phyloP scores from a whole-genome alignment of 139 green algal species.

The Diplosphaera chodatii region DNA sequence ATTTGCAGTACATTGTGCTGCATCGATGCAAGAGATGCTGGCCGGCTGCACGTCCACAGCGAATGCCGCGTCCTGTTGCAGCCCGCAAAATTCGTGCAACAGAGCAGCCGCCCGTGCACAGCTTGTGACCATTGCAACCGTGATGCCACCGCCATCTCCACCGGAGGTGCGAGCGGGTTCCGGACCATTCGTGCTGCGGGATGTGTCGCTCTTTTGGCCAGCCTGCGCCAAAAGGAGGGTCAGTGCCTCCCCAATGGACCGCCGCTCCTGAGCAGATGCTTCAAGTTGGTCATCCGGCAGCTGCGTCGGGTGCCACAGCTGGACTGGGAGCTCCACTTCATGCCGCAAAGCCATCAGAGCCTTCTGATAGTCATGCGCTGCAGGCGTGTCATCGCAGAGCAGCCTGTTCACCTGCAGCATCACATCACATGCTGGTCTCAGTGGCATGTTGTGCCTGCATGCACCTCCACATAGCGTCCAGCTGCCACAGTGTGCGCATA shows the following conservation, averaged over 20 bases:
- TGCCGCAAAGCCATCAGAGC: neutral
- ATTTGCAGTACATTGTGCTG: too few relatives aligned
- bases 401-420: slow-evolving; percentile 29
- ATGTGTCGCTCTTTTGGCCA: neutral
- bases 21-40: slow-evolving; percentile 6
- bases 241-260: neutral
- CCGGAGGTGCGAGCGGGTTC: too few relatives aligned
- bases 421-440: neutral
- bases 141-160: neutral
- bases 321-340: slow-evolving; percentile 6
- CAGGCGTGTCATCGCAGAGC: slow-evolving; percentile 23
- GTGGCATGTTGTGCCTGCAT: too few relatives aligned
- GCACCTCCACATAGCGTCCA: too few relatives aligned
- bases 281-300: slow-evolving; percentile 25
- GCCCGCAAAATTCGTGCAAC: neutral
- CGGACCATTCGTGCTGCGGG: too few relatives aligned
- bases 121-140: neutral
- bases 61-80: neutral
- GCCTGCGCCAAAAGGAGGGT: slow-evolving; percentile 18
- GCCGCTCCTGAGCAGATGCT: slow-evolving; percentile 10
- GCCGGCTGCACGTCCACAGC: neutral
- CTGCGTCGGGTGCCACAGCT: slow-evolving; percentile 20
- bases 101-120: neutral
- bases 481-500: too few relatives aligned
- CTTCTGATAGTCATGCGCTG: slow-evolving; percentile 22